phyloP scores from a whole-genome alignment of 1,284 basidiomycete species.

The Apiotrichum gamsii region DNA sequence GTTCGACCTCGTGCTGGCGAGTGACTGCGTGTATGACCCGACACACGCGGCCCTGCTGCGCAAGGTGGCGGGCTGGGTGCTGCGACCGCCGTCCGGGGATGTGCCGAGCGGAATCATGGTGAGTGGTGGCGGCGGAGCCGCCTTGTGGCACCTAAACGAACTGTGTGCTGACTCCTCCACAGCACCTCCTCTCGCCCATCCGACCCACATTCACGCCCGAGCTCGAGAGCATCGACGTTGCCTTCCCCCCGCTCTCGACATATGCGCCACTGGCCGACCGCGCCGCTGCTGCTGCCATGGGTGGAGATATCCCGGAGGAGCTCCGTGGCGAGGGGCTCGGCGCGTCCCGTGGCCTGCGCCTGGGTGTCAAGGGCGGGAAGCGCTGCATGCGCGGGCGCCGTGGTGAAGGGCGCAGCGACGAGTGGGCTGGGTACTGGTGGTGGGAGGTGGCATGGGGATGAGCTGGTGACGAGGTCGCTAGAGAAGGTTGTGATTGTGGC shows the following conservation, averaged over 20 bases:
- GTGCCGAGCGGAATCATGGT: conserved; percentile 43
- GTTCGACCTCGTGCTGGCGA: conserved; percentile 45
- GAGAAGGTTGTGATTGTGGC: too few species aligned
- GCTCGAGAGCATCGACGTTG: conserved; percentile 39
- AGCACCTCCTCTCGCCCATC: conserved; percentile 46
- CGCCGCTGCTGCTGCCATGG: conserved; percentile 9
- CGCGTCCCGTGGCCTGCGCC: conserved; percentile 17
- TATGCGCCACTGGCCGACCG: conserved; percentile 26
- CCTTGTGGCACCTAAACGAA: neutral
- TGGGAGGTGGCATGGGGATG: conserved; percentile 47
- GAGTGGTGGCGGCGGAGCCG: conserved; percentile 16
- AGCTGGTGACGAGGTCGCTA: too few species aligned
- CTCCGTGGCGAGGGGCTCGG: conserved; percentile 33
- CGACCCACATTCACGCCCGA: conserved; percentile 46
- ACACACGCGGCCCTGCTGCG: conserved; percentile 43
- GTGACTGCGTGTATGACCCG: conserved; percentile 47
- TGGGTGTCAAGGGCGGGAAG: conserved; percentile 40
- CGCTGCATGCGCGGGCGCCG: conserved; percentile 32
- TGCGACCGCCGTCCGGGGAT: conserved; percentile 30
- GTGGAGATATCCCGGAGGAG: conserved; percentile 4
- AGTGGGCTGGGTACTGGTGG: conserved; percentile 46
- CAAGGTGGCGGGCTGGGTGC: conserved; percentile 37
- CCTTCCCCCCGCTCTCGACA: conserved; percentile 34
- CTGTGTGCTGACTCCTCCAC: neutral
- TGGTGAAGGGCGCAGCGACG: conserved; percentile 44